These are phyloP conservation scores for Globisporangium sylvaticum DNA, from an alignment of 352 stramenopile species.

Conservation along the genomic window DNA sequence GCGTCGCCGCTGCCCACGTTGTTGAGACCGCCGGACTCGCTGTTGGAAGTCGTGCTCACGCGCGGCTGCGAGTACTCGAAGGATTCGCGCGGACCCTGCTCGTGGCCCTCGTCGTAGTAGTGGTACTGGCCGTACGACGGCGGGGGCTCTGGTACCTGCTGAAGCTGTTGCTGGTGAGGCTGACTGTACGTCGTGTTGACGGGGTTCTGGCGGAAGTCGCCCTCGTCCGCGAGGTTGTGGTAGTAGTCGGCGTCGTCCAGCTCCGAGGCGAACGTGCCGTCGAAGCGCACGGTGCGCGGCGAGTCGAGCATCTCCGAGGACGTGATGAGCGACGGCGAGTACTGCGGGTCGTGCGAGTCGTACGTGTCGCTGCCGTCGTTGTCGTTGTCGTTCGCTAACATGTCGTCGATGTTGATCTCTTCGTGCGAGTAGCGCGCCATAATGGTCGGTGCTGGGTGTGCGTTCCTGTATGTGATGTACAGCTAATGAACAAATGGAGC, in stretches of 20 bases:
- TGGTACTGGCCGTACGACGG: slow-evolving; percentile 8
- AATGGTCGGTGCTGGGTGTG: too few relatives aligned
- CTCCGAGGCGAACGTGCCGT: slow-evolving; percentile 24
- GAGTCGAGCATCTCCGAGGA: slow-evolving; percentile 30
- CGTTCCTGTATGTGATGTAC: background rate
- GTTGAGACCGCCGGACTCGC: background rate
- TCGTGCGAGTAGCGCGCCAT: slow-evolving; percentile 12
- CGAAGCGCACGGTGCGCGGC: slow-evolving; percentile 22
- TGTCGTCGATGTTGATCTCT: slow-evolving; percentile 9
- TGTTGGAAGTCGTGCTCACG: slow-evolving; percentile 8
- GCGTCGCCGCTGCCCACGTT: too few relatives aligned
- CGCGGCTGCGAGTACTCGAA: slow-evolving; percentile 7
- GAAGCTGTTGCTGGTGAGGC: background rate
- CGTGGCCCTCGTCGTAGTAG: slow-evolving; percentile 11
- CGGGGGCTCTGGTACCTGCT: background rate
- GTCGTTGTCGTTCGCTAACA: background rate
- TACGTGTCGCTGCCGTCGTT: background rate
- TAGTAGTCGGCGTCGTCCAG: slow-evolving; percentile 11
- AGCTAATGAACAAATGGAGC: background rate
- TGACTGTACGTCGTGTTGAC: too few relatives aligned
- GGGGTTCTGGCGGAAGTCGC: background rate
- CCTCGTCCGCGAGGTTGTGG: slow-evolving; percentile 6
- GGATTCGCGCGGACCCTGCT: slow-evolving; percentile 7
- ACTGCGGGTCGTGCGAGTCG: slow-evolving; percentile 13
- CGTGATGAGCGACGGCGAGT: slow-evolving; percentile 20